Base-by-base conservation (phyloP, 768 basidiomycete species). In the Boletellus sp. region DNA sequence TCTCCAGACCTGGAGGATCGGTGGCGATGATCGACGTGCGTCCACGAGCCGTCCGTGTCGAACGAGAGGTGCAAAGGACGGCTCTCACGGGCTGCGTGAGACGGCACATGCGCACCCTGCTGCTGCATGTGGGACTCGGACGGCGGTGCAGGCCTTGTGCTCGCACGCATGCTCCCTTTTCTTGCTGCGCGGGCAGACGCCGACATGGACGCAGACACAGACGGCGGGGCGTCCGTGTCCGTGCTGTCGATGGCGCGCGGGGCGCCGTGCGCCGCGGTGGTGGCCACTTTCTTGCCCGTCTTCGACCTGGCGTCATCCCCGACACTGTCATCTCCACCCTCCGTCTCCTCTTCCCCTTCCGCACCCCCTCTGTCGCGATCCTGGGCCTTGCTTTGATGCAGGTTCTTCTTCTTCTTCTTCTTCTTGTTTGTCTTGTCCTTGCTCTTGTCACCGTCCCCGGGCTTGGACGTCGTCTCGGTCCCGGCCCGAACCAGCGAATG, bases 31-130 rank as follows among this genome's bases (percentile, higher is more conserved):
- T 79, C 78, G n/a, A 88, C 81, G 48, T 81, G 83, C 19, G 85
- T 87, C 87, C 87, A 88, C 5, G 82, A 81, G 31, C 76, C 73
- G 54, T 85, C 83, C 2, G 77, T 79, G 51, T 79, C 79, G 16
- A 66, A 48, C 15, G 63, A 61, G 17, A 58, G 53, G 28, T 28
- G 28, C 4, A 59, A 58, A 3, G 59, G 43, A 4, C 52, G 49
- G 23, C 47, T 48, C 37, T 54, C 58, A 26, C 53, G 55, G n/a
- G 42, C 28, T 28, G 8, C 33, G 11, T 48, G 42, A 67, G 60
- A 33, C 19, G 37, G 39, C 20, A 28, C 37, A 42, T 16, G 41
- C 34, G 24, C 11, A 12, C 44, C 23, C 13, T 34, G 10, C 31
- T 28, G 20, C 24, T 47, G 50, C 9, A 39, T 31, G 15, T 70